Evolutionary conservation across 352 stramenopile genomes (phyloP).

Genomic region (Blastocystis hominis): DNA sequence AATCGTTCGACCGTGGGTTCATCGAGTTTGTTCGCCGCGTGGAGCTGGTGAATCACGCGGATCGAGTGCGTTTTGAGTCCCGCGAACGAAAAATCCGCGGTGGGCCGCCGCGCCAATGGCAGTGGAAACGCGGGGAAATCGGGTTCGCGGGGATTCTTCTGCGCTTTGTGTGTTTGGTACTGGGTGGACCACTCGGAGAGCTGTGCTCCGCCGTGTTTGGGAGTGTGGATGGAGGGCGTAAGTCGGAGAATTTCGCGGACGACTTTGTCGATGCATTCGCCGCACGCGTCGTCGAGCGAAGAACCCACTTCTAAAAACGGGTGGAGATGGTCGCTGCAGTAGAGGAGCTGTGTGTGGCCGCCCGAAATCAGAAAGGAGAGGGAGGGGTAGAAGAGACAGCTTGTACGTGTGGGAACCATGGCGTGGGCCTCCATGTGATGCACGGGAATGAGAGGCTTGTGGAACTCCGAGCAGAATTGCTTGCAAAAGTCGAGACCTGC

Average conservation of each 20-base stretch:
- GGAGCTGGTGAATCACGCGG: neutral
- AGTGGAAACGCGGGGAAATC: neutral
- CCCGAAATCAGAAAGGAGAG: constrained; percentile 27
- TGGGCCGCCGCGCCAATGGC: neutral
- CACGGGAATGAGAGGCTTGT: constrained; percentile 31
- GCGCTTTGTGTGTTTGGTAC: neutral
- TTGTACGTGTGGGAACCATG: constrained; percentile 14
- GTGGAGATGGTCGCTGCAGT: neutral
- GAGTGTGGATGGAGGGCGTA: neutral
- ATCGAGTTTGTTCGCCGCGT: neutral
- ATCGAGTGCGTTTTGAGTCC: constrained; percentile 47
- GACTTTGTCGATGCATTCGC: constrained; percentile 50
- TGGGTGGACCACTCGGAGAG: neutral
- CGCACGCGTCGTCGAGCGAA: constrained; percentile 34
- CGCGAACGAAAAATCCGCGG: constrained; percentile 25
- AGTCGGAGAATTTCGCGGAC: neutral
- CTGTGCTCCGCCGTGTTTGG: constrained; percentile 25
- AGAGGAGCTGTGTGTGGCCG: constrained; percentile 1
- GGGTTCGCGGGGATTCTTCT: neutral
- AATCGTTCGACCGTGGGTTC: neutral
- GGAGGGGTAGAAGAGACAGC: neutral
- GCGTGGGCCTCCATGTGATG: constrained; percentile 57
- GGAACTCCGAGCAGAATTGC: neutral
- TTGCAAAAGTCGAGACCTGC: neutral
- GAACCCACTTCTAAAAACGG: constrained; percentile 16